phyloP scores from a whole-genome alignment of 2,329 filamentous ascomycete genomes.

The Fusarium bactridioides region DNA sequence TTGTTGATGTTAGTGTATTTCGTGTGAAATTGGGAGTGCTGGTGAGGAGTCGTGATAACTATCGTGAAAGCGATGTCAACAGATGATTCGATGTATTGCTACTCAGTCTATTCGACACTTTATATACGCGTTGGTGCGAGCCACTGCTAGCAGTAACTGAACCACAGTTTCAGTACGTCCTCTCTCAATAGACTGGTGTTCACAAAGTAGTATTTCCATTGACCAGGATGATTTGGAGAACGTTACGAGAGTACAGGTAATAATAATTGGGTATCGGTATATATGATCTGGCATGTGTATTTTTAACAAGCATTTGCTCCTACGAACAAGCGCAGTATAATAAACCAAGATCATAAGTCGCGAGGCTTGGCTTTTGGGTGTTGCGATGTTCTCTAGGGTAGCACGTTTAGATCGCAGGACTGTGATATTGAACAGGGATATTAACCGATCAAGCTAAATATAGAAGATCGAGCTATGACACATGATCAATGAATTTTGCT shows the following conservation, averaged over 20 bases:
- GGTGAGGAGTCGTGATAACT: neutral
- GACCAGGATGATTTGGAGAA: too few relatives aligned
- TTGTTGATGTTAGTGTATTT: neutral
- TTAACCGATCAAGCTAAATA: neutral
- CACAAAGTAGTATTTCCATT: accelerated
- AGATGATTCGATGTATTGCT: neutral
- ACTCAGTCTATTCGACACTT: neutral
- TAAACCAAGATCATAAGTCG: neutral
- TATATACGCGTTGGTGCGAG: neutral
- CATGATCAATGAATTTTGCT: neutral
- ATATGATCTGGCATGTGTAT: neutral
- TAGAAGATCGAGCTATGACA: neutral
- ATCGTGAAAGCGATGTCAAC: neutral
- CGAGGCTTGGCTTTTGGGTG: neutral
- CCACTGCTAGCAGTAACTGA: accelerated
- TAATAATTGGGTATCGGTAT: accelerated
- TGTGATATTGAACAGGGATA: neutral
- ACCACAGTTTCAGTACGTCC: too few relatives aligned
- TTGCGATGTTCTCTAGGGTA: neutral
- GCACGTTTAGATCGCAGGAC: neutral
- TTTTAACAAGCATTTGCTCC: neutral
- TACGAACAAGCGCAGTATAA: neutral
- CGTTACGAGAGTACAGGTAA: neutral
- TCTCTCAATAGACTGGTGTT: neutral
- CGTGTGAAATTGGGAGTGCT: neutral